Evolutionary conservation across 129 eudicot genomes (phyloP), one percentile per base, ranked within the genome.

Genomic region (Heracleum sosnowskyi): DNA sequence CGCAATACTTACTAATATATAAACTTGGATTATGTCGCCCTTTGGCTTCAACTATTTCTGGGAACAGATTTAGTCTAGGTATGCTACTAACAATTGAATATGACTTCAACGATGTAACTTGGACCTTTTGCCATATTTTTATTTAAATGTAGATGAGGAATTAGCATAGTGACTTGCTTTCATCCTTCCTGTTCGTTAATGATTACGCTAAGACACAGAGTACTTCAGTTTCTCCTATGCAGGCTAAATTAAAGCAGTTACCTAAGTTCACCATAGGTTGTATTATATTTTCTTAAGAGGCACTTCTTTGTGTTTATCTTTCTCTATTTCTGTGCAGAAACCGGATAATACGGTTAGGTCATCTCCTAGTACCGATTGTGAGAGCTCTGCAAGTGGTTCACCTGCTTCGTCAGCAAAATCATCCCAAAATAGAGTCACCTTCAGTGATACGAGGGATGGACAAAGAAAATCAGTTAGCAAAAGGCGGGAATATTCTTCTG

Each of bases 381-480:
- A 85, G 82, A 92, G 91, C 85, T 83, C 92, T 16, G 81, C 85
- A 34, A 90, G 91, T 80, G 90, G 78, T 74, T 92, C 97, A 47
- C 97, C 97, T 81, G 82, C 91, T 77, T 91, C 97, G 42, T 87
- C 88, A 36, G 81, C 92, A 77, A 90, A 78, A 84, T 88, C 97
- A 82, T 86, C 88, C 33, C 85, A 89, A 75, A 80, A 77, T 77
- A 86, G 82, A 90, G 79, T 79, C 42, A 87, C 81, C 76, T 79
- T 84, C 76, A 79, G 84, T 86, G 92, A 86, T 78, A 24, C 47
- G 70, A 89, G 85, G 78, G 91, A 88, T 60, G 89, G 86, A 75
- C 68, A 66, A 75, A 88, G 89, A 82, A 88, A 49, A 79, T 92
- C 91, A 78, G 26, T 86, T 77, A 91, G 86, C 80, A 85, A 85